These are phyloP conservation scores for Beauveria sp. DNA, from an alignment of 2,329 filamentous ascomycete genomes.

Conservation along the genomic window DNA sequence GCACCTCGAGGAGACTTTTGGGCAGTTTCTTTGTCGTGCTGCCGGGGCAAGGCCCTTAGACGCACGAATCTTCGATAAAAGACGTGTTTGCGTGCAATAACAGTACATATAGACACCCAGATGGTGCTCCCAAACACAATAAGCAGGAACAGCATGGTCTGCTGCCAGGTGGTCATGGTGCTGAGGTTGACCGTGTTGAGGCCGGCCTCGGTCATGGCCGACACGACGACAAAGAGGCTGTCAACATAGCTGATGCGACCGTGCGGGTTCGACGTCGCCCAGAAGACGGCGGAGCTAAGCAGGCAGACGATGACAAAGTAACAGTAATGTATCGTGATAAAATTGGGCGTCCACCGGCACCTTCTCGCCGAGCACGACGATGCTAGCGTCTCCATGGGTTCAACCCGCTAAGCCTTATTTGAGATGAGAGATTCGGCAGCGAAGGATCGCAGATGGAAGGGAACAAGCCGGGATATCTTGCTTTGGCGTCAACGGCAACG, in stretches of 20 bases:
- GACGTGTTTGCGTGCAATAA: constrained; percentile 50
- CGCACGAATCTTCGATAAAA: constrained; percentile 57
- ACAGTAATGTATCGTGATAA: constrained; percentile 57
- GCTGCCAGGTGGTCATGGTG: constrained; percentile 59
- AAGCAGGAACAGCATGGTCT: constrained; percentile 55
- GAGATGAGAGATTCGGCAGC: too few species aligned
- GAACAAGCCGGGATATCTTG: background rate
- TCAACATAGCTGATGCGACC: constrained; percentile 52
- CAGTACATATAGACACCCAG: constrained; percentile 58
- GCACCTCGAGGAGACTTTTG: too few species aligned
- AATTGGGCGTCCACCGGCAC: constrained; percentile 42
- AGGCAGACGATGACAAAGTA: constrained; percentile 55
- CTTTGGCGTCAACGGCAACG: background rate
- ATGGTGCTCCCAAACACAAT: constrained; percentile 60
- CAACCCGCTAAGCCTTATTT: background rate
- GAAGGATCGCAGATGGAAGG: background rate
- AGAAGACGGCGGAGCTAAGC: constrained; percentile 53
- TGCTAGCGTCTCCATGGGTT: background rate
- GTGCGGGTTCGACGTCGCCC: constrained; percentile 43
- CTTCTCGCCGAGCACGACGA: background rate
- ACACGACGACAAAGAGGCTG: constrained; percentile 58
- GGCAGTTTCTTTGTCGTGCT: too few species aligned
- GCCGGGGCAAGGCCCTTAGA: background rate
- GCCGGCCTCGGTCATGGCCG: constrained; percentile 60
- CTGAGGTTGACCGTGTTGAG: constrained; percentile 61